These are phyloP conservation scores for Lenwebbia sp. DNA, from an alignment of 345 rosid species.

Conservation along the genomic window DNA sequence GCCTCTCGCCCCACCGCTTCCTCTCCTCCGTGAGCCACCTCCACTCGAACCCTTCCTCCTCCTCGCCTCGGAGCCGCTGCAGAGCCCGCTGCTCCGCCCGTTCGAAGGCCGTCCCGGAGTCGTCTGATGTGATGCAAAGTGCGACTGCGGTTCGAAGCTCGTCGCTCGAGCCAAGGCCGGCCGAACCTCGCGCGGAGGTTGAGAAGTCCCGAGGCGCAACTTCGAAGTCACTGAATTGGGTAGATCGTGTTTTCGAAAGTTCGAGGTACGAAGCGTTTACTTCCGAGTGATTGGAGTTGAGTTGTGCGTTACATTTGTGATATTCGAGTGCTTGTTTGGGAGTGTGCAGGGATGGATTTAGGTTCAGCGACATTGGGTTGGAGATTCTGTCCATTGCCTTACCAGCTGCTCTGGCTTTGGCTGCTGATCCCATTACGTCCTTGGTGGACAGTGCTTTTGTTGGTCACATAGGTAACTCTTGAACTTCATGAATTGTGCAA, in stretches of 20 bases:
- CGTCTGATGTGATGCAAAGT: constrained; percentile 17
- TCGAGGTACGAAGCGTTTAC: background rate
- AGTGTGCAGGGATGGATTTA: constrained; percentile 22
- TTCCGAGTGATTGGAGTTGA: background rate
- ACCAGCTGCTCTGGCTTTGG: constrained; percentile 90
- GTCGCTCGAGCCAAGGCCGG: constrained; percentile 1
- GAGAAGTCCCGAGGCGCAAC: background rate
- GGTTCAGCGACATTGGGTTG: constrained; percentile 45
- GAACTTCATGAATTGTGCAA: background rate
- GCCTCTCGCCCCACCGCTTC: background rate
- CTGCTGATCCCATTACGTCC: constrained; percentile 82
- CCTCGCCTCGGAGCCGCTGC: background rate
- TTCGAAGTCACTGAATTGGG: background rate
- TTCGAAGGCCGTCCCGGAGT: constrained; percentile 10
- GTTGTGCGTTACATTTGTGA: background rate
- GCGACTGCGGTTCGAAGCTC: constrained; percentile 13
- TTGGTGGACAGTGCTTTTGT: constrained; percentile 82
- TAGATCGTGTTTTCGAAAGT: background rate
- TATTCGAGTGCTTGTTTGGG: background rate
- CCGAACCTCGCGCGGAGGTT: background rate
- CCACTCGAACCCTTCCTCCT: background rate
- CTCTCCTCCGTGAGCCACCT: background rate
- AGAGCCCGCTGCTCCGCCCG: constrained; percentile 9
- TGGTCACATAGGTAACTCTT: constrained; percentile 61
- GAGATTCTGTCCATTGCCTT: constrained; percentile 78